Evolutionary conservation across 2,329 filamentous ascomycete species (phyloP).

Genomic region (Aspergillus luchuensis): DNA sequence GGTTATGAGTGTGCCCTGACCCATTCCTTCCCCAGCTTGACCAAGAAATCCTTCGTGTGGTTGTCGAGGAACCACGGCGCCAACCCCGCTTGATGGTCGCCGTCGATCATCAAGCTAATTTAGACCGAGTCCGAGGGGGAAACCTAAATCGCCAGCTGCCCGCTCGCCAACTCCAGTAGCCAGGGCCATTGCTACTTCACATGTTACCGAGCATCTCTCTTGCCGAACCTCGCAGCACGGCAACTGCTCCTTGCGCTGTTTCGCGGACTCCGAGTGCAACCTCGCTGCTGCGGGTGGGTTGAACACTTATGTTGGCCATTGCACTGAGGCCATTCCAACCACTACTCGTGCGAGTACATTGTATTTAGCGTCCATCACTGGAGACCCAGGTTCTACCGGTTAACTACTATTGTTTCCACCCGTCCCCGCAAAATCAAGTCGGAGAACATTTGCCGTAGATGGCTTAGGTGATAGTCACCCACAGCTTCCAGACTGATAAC

Average conservation of each 20-base stretch:
- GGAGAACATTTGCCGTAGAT: not conserved
- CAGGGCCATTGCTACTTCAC: constrained; percentile 13
- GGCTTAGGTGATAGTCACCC: not conserved
- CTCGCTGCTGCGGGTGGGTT: not conserved
- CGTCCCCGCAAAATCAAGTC: not conserved
- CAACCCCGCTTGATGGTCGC: constrained; percentile 16
- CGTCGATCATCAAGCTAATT: constrained; percentile 18
- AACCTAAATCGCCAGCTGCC: not conserved
- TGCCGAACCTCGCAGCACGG: not conserved
- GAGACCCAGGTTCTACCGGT: not conserved
- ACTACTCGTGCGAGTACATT: not conserved
- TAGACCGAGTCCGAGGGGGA: not conserved
- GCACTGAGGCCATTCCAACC: not conserved
- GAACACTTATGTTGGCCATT: not conserved
- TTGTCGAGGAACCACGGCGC: constrained; percentile 11
- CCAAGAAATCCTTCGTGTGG: constrained; percentile 18
- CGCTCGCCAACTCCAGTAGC: not conserved
- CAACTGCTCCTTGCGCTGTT: not conserved
- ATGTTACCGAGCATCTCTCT: constrained; percentile 20
- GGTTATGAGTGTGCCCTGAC: not conserved
- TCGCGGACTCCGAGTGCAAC: not conserved
- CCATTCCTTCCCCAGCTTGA: constrained; percentile 7
- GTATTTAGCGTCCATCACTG: not conserved
- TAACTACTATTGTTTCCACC: not conserved
- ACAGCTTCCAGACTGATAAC: not conserved